Conservation (phyloP, 148 eudicot genomes). For the Fagopyrum homotropicum region DNA sequence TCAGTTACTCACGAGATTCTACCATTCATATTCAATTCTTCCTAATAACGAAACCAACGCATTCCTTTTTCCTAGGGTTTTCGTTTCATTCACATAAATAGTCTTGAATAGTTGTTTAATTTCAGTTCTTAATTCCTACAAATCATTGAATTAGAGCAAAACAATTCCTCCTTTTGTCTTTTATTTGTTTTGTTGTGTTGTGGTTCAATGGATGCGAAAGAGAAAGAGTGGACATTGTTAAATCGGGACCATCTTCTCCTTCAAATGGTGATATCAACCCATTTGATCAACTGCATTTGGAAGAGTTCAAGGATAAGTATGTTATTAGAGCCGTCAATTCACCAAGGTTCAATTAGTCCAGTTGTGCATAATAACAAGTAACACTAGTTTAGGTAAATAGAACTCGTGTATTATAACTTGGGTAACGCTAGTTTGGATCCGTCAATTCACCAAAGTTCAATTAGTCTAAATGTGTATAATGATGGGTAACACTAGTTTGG, state of each 20-base stretch:
- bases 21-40: neutral
- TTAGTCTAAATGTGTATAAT: no score
- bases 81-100: neutral
- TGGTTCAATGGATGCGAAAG: conserved; percentile 9
- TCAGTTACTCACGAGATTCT: neutral
- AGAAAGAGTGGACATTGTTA: conserved; percentile 21
- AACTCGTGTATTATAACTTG: no score
- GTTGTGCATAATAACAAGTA: no score
- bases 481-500: no score
- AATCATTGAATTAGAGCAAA: neutral
- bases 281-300: conserved; percentile 47
- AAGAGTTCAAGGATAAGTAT: conserved; percentile 58
- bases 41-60: neutral
- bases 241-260: conserved; percentile 14
- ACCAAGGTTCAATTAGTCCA: conserved; percentile 11
- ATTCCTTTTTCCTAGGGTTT: neutral
- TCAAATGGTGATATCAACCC: conserved; percentile 48
- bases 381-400: no score
- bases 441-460: no score
- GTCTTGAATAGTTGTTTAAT: neutral
- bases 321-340: conserved; percentile 51
- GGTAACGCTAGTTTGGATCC: no score
- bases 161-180: neutral
- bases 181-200: neutral
- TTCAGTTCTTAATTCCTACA: neutral